Conservation (phyloP, 1,284 basidiomycete genomes). For the Peniophora sp. region DNA sequence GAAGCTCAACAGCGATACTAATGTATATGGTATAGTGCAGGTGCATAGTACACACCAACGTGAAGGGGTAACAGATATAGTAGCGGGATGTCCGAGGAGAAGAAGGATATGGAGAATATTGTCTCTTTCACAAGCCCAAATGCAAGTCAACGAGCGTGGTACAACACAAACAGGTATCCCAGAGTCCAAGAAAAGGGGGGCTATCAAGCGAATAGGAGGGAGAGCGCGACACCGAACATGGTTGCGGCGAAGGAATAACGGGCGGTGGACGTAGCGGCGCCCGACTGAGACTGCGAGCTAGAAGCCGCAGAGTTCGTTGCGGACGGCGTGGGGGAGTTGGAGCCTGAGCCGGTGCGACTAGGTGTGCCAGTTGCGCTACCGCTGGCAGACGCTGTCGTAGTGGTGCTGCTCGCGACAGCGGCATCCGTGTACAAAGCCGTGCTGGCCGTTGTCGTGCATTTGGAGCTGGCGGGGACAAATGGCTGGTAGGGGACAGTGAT, state of each 20-base stretch:
- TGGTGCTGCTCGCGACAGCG: conserved; percentile 24
- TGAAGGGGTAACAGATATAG: no score
- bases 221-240: neutral
- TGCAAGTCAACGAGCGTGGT: no score
- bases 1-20: no score
- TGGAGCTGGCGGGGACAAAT: conserved; percentile 48
- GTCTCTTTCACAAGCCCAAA: no score
- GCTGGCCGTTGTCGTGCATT: conserved; percentile 54
- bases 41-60: no score
- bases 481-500: conserved; percentile 55
- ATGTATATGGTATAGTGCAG: no score
- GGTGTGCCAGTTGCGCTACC: neutral
- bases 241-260: neutral
- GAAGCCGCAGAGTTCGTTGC: neutral
- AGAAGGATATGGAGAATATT: no score
- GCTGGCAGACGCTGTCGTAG: conserved; percentile 14
- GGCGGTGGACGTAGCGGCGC: neutral
- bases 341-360: neutral
- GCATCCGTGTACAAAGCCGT: conserved; percentile 39
- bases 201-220: neutral
- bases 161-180: no score
- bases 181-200: no score
- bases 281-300: neutral
- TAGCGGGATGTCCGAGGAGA: no score
- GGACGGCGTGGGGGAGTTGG: neutral